Evolutionary conservation across 1,284 basidiomycete genomes (phyloP), one percentile per base, ranked within the genome.

Genomic region (Papiliotrema fonsecae): DNA sequence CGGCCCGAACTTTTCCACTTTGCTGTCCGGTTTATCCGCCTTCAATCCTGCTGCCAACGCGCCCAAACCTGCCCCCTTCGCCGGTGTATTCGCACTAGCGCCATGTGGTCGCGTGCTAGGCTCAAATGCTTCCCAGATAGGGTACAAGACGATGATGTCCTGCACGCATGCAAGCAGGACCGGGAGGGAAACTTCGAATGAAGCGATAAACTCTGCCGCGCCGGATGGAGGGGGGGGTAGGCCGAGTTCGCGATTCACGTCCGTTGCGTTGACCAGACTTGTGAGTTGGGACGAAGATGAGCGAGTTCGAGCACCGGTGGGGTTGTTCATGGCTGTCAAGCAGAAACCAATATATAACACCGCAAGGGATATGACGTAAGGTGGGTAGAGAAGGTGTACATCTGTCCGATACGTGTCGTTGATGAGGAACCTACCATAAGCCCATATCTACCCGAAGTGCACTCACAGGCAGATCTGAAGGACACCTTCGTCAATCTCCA

Each of bases 381-480:
- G 94, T 0, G 94, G 91, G 64, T 97, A 87, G 30, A 96, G 75
- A 10, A 97, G 82, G 59, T 88, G 89, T 11, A 97, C 76, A 47
- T 93, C 87, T 1, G 88, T 90, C 44, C 90, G 84, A 68, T 92
- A 97, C 0, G 87, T 90, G 72, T 98, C 96, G 75, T 97, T 98
- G 64, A 97, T 84, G 57, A 97, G 82, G 69, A 93, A 91, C 89
- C 91, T 93, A 52, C 1, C 4, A 41, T n/a, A 6, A 32, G 11
- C 42, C 39, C 6, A 27, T 28, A 22, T 30, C 22, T 21, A 11
- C n/a, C 3, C 24, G 37, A 16, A 11, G 9, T 21, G 19, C 40
- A 60, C 75, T 60, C 56, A 79, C 78, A 77, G 25, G 67, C 73
- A 62, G 52, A 77, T 74, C 55, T 78, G 75, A 47, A 78, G 55